Conservation (phyloP, 2,329 filamentous ascomycete species). For the Fusarium clavum region DNA sequence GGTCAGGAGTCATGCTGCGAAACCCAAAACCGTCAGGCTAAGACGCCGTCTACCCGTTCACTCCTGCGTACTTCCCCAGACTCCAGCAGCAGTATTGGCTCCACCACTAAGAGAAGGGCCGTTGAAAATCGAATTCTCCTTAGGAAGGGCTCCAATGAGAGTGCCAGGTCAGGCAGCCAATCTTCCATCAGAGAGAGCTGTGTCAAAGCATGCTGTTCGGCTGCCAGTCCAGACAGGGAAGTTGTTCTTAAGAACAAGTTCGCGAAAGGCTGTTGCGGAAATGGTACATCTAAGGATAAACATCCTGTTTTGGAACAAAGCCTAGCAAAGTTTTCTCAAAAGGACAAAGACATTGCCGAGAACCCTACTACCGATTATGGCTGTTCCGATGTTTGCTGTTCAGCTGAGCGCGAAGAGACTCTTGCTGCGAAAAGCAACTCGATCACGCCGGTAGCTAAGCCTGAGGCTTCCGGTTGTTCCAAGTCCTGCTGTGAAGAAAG, state of each 20-base stretch:
- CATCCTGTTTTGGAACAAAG: neutral
- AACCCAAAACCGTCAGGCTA: conserved; percentile 42
- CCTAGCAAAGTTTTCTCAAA: neutral
- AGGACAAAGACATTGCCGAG: neutral
- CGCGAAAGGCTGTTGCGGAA: neutral
- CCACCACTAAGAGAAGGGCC: conserved; percentile 18
- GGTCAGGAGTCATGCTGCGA: conserved; percentile 65
- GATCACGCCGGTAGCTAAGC: neutral
- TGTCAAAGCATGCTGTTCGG: conserved; percentile 31
- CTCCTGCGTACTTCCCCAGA: conserved; percentile 41
- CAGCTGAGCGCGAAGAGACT: neutral
- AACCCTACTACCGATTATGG: neutral
- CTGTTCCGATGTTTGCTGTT: neutral
- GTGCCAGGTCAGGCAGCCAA: conserved; percentile 4
- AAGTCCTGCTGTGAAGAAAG: conserved; percentile 4
- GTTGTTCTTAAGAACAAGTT: neutral
- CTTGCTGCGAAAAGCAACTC: neutral
- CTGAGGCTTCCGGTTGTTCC: neutral
- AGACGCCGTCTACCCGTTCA: conserved; percentile 32
- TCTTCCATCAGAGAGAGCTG: conserved; percentile 10
- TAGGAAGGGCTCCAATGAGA: conserved; percentile 30
- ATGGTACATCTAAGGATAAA: neutral
- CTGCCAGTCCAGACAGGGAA: neutral
- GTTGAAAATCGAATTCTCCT: conserved; percentile 20
- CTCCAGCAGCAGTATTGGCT: conserved; percentile 43